A percentile compares a stretch with the other conserved stretches of the same genome.
Evolutionary conservation across 306 rosid genomes (phyloP).

Genomic region (Oemleria cerasiformis): DNA sequence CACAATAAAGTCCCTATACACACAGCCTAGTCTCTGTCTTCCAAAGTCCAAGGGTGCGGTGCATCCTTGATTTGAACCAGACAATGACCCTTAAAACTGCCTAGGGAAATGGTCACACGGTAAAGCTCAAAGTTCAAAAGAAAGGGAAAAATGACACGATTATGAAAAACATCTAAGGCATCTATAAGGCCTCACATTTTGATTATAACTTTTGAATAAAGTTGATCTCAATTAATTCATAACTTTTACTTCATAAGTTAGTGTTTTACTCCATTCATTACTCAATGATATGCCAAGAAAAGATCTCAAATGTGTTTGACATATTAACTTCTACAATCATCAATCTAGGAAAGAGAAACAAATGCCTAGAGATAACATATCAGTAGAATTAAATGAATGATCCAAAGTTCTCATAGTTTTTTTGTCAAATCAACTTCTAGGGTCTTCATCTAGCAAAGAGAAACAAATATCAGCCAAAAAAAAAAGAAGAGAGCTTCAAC

Average conservation of each 20-base stretch:
- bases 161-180: not conserved
- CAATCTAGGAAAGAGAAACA: too few relatives aligned
- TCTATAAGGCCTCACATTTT: not conserved
- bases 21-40: not conserved
- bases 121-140: not conserved
- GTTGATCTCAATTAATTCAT: too few relatives aligned
- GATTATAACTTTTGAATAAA: not conserved
- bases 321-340: not conserved
- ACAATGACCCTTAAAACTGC: not conserved
- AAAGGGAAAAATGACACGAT: not conserved
- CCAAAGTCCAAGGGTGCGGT: not conserved
- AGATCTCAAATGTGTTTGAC: too few relatives aligned
- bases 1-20: not conserved
- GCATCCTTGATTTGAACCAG: not conserved
- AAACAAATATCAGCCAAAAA: not conserved
- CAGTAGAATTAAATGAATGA: not conserved
- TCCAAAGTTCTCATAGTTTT: not conserved
- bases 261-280: not conserved
- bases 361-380: not conserved
- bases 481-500: not conserved
- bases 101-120: not conserved
- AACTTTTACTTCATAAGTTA: too few relatives aligned
- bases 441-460: not conserved
- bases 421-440: not conserved
- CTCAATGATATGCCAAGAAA: not conserved